Evolutionary conservation across 495 filamentous ascomycete genomes (phyloP), one percentile per base, ranked within the genome.

Genomic region (Neurospora sp.): DNA sequence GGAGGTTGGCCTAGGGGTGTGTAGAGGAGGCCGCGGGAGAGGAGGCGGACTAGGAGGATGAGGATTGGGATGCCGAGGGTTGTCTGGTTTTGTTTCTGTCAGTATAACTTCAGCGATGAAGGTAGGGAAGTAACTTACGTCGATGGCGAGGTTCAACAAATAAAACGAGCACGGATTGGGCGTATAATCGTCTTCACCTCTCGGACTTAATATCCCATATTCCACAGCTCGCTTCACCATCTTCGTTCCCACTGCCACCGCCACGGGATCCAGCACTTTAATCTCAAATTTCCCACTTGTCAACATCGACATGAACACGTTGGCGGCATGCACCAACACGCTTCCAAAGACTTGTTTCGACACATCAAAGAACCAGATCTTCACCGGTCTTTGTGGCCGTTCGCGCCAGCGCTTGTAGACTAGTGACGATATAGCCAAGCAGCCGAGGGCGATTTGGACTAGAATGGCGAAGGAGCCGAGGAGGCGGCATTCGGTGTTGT

Each of bases 101-200:
- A 66, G 31, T 27, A n/a, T n/a, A n/a, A n/a, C n/a, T n/a, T n/a
- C n/a, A n/a, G n/a, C n/a, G n/a, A n/a, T n/a, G n/a, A n/a, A n/a
- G n/a, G n/a, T n/a, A n/a, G n/a, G n/a, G n/a, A n/a, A n/a, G n/a
- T n/a, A n/a, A n/a, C n/a, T 31, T 2, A 31, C 96, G 86, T 99
- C 96, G 74, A 99, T 97, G 59, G 88, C 94, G 71, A 99, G 77
- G 79, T 99, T 99, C 74, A 99, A 82, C 31, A 99, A 76, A 81
- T 99, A 99, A 79, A 97, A 98, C 1, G 92, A 96, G 82, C 96
- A 99, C 16, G 96, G 96, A 78, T 99, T 99, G 27, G 96, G 93
- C 74, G 88, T 86, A 75, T 92, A 93, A 20, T 85, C 80, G 42
- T 85, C 89, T 35, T 83, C 85, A 71, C 75, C 87, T 81, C 70